Conservation (phyloP, 305 asterid genomes). For the Rubia balearica region DNA sequence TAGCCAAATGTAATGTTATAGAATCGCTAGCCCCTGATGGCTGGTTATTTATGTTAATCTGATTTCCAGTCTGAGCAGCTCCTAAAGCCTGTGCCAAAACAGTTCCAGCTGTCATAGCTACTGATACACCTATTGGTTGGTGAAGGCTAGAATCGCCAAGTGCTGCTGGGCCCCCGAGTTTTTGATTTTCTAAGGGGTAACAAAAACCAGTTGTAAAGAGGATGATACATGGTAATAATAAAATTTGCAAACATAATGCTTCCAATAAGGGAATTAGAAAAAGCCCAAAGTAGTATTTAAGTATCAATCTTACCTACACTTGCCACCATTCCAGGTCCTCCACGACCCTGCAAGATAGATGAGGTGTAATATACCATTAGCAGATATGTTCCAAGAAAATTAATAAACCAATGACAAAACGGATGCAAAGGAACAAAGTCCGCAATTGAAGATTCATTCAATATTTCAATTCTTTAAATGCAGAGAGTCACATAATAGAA, state of each 20-base stretch:
- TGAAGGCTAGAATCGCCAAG: constrained; percentile 44
- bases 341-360: constrained; percentile 68
- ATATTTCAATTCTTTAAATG: background rate
- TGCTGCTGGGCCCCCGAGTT: constrained; percentile 54
- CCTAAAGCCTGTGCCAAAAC: constrained; percentile 88
- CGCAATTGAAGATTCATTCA: background rate
- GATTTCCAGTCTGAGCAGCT: constrained; percentile 54
- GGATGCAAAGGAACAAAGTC: background rate
- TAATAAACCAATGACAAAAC: background rate
- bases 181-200: constrained; percentile 41
- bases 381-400: background rate
- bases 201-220: background rate
- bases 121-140: constrained; percentile 77
- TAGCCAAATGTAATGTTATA: constrained; percentile 69
- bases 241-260: background rate
- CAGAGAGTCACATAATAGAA: background rate
- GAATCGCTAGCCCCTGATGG: constrained; percentile 56
- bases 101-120: constrained; percentile 70
- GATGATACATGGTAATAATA: background rate
- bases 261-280: constrained; percentile 6
- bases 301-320: constrained; percentile 47
- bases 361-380: constrained; percentile 7
- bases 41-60: constrained; percentile 36
- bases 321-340: constrained; percentile 69
- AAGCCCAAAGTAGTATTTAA: constrained; percentile 17